Evolutionary conservation across 1,284 basidiomycete species (phyloP), one percentile per base, ranked within the genome.

Genomic region (Ustilago trichophora): DNA sequence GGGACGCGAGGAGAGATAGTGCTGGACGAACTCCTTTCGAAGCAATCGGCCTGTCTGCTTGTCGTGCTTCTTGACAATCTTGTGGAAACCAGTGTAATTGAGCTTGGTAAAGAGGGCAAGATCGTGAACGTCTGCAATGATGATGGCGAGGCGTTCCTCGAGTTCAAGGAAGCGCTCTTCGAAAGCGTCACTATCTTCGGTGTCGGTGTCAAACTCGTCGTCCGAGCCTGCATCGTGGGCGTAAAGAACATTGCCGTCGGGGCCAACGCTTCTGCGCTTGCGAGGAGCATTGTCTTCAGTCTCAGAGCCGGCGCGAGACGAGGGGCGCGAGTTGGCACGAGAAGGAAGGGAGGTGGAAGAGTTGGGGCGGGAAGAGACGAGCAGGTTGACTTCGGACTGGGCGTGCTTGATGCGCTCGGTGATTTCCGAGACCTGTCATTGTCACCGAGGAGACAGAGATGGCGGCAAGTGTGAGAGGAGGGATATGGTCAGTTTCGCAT

Each of bases 61-160:
- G 80, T 91, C 91, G 80, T 92, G 91, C 88, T 92, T 92, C 87
- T 98, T 98, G 68, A 98, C 86, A 68, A 98, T 98, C 85, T 99
- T 99, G 86, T 97, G 91, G 83, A 99, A 99, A 9, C 96, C 96
- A 1, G 96, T 84, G 71, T 82, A 93, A 82, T 97, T 97, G 68
- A 98, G 87, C 83, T 98, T 98, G 91, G 72, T 78, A 82, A 93
- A 95, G 49, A 95, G 84, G 11, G 95, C 94, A 24, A 99, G 86
- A 83, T 99, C 96, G 81, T 99, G 96, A 8, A 98, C 95, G 78
- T 98, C 96, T 3, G 96, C 95, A 22, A 98, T 95, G 51, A 99
- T 88, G 40, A 88, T 91, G 0, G 95, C 94, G 22, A 98, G 91
- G 79, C 96, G 92, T 78, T 97, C 94, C 83, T 98, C 94, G 27